Evolutionary conservation across 352 stramenopile genomes (phyloP).

Genomic region (Globisporangium parvum): DNA sequence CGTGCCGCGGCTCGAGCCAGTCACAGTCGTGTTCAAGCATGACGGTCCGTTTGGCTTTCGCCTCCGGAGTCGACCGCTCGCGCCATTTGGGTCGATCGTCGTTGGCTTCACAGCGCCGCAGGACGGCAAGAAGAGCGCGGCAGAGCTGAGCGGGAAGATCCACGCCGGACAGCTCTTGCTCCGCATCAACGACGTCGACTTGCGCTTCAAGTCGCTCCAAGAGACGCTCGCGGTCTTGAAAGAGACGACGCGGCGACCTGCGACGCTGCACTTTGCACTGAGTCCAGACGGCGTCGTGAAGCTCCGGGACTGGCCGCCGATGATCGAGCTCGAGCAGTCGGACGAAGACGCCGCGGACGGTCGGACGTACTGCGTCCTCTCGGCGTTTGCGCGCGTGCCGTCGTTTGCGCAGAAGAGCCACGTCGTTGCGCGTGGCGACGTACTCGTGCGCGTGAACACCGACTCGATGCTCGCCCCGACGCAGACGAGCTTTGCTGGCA

Average conservation of each 20-base stretch:
- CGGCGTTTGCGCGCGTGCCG: conserved; percentile 59
- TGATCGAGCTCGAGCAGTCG: conserved; percentile 66
- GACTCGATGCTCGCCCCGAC: conserved; percentile 37
- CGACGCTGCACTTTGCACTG: conserved; percentile 64
- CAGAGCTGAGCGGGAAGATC: conserved; percentile 72
- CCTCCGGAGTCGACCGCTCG: conserved; percentile 64
- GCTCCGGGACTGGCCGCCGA: conserved; percentile 74
- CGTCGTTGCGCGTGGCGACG: conserved; percentile 53
- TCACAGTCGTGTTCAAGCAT: conserved; percentile 64
- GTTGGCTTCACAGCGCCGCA: conserved; percentile 51
- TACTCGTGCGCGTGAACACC: conserved; percentile 61
- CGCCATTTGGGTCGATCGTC: conserved; percentile 65
- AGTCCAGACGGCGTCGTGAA: conserved; percentile 77
- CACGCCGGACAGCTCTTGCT: conserved; percentile 54
- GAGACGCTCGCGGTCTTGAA: conserved; percentile 57
- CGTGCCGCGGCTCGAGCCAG: conserved; percentile 41
- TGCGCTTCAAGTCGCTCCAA: conserved; percentile 55
- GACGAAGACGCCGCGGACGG: conserved; percentile 51
- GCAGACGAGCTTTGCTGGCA: conserved; percentile 41
- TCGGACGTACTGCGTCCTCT: conserved; percentile 61
- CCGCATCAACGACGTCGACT: conserved; percentile 60
- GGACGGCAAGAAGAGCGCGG: conserved; percentile 48
- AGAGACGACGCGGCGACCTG: conserved; percentile 50
- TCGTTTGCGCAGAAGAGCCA: conserved; percentile 70
- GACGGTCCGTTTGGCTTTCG: conserved; percentile 68